These are phyloP conservation scores for Russula earlei DNA, from an alignment of 768 basidiomycete genomes.

Conservation along the genomic window DNA sequence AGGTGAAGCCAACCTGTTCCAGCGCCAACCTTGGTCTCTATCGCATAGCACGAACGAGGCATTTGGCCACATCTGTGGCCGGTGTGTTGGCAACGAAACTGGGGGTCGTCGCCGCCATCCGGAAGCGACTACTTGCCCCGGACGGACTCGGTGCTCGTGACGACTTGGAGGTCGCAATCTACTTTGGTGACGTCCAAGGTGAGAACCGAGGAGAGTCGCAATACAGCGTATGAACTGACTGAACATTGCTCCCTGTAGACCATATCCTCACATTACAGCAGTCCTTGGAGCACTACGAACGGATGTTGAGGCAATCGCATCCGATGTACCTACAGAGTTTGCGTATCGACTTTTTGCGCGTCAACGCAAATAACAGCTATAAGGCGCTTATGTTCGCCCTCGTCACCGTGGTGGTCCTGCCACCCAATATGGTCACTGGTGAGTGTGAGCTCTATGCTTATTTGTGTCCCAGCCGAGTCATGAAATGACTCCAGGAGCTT, in stretches of 20 bases:
- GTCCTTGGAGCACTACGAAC: conserved; percentile 77
- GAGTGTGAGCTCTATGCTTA: conserved; percentile 17
- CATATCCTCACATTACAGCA: conserved; percentile 86
- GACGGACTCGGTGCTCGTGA: conserved; percentile 33
- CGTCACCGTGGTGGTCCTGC: conserved; percentile 59
- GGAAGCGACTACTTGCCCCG: conserved; percentile 55
- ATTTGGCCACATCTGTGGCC: conserved; percentile 68
- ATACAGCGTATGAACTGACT: neutral
- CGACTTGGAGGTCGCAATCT: conserved; percentile 67
- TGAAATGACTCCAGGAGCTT: conserved; percentile 38
- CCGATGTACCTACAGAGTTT: conserved; percentile 79
- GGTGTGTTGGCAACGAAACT: conserved; percentile 72
- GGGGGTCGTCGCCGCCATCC: conserved; percentile 70
- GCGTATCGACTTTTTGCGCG: conserved; percentile 45
- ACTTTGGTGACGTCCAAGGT: conserved; percentile 92
- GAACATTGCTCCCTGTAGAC: conserved; percentile 41
- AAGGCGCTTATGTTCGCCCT: conserved; percentile 56
- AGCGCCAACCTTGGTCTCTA: conserved; percentile 44
- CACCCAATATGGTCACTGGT: conserved; percentile 55
- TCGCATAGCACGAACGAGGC: conserved; percentile 70
- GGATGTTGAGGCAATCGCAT: conserved; percentile 79
- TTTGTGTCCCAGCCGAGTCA: neutral
- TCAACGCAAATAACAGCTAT: conserved; percentile 55
- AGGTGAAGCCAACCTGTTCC: conserved; percentile 16
- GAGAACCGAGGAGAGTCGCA: neutral